phyloP scores from a whole-genome alignment of 768 basidiomycete genomes.

The Pleurotus salmoneostramineus region DNA sequence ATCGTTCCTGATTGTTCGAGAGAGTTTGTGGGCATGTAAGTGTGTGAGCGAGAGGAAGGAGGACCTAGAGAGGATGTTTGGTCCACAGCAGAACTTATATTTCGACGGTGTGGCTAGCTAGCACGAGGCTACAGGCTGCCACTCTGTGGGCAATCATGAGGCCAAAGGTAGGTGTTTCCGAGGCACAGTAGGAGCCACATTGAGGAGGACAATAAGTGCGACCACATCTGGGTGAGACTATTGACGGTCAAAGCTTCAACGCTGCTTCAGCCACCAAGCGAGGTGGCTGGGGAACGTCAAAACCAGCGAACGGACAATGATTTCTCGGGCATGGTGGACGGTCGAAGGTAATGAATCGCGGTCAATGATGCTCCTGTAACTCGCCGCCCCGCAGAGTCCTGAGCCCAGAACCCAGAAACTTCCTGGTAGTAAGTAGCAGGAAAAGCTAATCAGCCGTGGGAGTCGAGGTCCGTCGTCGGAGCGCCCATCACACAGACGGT shows the following conservation, averaged over 20 bases:
- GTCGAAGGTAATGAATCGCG: no score
- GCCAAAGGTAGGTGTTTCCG: not conserved
- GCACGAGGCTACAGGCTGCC: slow-evolving; percentile 3
- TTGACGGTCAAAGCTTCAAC: not conserved
- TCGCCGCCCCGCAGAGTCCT: no score
- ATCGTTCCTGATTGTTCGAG: not conserved
- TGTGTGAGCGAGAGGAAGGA: not conserved
- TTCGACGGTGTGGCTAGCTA: not conserved
- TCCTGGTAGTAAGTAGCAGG: not conserved
- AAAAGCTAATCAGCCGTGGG: not conserved
- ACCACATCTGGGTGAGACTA: no score
- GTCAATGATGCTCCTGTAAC: no score
- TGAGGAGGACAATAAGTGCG: no score
- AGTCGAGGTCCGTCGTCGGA: not conserved
- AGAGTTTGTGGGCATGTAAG: not conserved
- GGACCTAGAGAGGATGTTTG: not conserved
- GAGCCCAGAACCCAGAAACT: not conserved
- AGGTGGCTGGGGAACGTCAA: not conserved
- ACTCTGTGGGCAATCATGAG: not conserved
- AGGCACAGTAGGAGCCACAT: no score
- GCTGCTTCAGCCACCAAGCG: not conserved
- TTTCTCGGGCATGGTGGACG: no score
- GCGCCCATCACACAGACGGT: not conserved
- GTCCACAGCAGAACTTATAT: slow-evolving; percentile 1
- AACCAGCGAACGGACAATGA: no score